A percentile compares a stretch with the other conserved stretches of the same genome.
Evolutionary conservation across 129 eudicot genomes (phyloP).

Genomic region (Escallonia herrerae): DNA sequence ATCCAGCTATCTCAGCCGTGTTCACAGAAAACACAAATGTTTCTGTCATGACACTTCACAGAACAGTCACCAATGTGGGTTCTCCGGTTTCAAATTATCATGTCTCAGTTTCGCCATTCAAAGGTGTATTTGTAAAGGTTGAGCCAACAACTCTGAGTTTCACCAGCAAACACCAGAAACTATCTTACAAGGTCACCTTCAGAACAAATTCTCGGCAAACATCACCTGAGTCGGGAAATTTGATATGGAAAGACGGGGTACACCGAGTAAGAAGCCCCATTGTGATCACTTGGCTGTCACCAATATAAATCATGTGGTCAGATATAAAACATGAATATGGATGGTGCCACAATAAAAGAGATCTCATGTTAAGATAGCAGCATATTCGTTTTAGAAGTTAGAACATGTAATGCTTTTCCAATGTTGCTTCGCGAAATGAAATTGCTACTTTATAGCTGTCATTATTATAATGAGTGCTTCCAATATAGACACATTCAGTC

Average conservation of each 20-base stretch:
- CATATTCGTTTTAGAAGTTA: constrained; percentile 1
- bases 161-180: constrained; percentile 45
- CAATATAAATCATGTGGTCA: constrained; percentile 24
- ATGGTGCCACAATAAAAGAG: constrained; percentile 32
- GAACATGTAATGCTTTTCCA: constrained; percentile 21
- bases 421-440: not conserved
- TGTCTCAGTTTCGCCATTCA: constrained; percentile 47
- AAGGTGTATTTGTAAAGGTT: constrained; percentile 59
- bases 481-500: too few species aligned
- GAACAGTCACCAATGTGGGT: constrained; percentile 83
- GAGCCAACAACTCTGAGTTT: constrained; percentile 54
- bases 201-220: constrained; percentile 36
- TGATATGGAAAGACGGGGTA: constrained; percentile 78
- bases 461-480: too few species aligned
- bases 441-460: not conserved
- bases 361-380: constrained; percentile 17
- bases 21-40: constrained; percentile 38
- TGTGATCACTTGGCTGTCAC: constrained; percentile 64
- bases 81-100: constrained; percentile 53
- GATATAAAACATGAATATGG: constrained; percentile 8
- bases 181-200: constrained; percentile 64
- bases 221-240: constrained; percentile 62
- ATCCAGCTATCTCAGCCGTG: constrained; percentile 82
- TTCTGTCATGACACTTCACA: constrained; percentile 33
- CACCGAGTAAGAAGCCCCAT: constrained; percentile 81